These are phyloP conservation scores for Pelargonium nanum DNA, from an alignment of 345 rosid species.

Conservation along the genomic window DNA sequence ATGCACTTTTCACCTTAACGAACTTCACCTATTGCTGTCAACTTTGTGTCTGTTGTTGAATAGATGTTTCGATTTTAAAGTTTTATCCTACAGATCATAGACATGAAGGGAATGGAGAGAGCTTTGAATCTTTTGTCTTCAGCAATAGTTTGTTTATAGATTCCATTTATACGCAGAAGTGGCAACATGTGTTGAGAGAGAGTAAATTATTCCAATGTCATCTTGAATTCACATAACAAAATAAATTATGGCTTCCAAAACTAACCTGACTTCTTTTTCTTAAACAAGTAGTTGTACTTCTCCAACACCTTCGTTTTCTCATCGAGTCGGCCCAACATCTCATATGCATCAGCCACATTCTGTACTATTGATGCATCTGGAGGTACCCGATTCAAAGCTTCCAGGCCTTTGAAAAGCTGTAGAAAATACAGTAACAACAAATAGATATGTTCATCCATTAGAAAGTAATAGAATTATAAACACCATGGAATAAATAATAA, in stretches of 20 bases:
- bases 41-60: not conserved
- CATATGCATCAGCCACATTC: constrained; percentile 76
- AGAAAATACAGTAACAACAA: constrained; percentile 11
- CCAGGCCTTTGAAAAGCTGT: constrained; percentile 74
- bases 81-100: not conserved
- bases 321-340: constrained; percentile 49
- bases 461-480: not conserved
- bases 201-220: not conserved
- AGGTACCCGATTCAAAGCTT: constrained; percentile 76
- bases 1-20: not conserved
- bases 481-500: not conserved
- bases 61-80: not conserved
- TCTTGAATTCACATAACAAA: not conserved
- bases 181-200: not conserved
- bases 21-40: not conserved
- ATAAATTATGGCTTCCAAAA: not conserved
- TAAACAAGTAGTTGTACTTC: constrained; percentile 49
- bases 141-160: too few species aligned
- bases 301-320: constrained; percentile 53
- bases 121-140: not conserved
- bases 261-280: too few species aligned
- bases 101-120: not conserved
- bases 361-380: constrained; percentile 59
- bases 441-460: not conserved
- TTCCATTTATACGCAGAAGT: too few species aligned